A percentile compares a stretch with the other conserved stretches of the same genome.
phyloP scores from a whole-genome alignment of 2,329 filamentous ascomycete genomes.

The Fusarium siculi region DNA sequence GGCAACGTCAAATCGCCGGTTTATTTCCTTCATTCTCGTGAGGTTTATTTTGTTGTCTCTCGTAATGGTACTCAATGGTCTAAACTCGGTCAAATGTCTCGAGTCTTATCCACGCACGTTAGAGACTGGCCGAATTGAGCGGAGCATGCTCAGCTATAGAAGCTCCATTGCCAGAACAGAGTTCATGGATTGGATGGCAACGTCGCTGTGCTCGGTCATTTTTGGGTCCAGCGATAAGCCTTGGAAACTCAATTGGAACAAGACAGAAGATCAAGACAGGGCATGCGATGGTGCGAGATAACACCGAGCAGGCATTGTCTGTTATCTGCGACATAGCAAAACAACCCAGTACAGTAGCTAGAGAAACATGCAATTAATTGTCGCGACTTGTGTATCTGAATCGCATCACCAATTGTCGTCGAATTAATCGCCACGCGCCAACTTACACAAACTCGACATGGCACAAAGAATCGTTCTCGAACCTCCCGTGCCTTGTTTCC shows the following conservation, averaged over 20 bases:
- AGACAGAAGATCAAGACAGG: conserved; percentile 1
- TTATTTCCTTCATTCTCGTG: background rate
- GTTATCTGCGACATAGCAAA: background rate
- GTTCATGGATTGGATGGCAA: conserved; percentile 3
- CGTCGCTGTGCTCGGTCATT: conserved; percentile 13
- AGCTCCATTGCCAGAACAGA: conserved; percentile 12
- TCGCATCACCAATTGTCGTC: background rate
- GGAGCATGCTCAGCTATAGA: conserved; percentile 6
- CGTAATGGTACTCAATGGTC: conserved; percentile 15
- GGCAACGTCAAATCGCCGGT: background rate
- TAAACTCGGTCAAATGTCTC: conserved; percentile 28
- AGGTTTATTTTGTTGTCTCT: background rate
- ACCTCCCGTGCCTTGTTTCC: background rate
- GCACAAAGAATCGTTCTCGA: background rate
- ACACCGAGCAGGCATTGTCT: conserved; percentile 9
- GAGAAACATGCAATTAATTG: background rate
- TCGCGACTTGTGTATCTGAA: background rate
- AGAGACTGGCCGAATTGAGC: conserved; percentile 22
- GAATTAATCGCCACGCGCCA: background rate
- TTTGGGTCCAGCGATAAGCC: conserved; percentile 23
- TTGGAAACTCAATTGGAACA: conserved; percentile 25
- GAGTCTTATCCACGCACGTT: conserved; percentile 17
- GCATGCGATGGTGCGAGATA: conserved; percentile 18
- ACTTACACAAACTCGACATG: background rate
- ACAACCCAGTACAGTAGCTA: background rate